Conservation (phyloP, 305 asterid species). For the Fraxinus paxiana region DNA sequence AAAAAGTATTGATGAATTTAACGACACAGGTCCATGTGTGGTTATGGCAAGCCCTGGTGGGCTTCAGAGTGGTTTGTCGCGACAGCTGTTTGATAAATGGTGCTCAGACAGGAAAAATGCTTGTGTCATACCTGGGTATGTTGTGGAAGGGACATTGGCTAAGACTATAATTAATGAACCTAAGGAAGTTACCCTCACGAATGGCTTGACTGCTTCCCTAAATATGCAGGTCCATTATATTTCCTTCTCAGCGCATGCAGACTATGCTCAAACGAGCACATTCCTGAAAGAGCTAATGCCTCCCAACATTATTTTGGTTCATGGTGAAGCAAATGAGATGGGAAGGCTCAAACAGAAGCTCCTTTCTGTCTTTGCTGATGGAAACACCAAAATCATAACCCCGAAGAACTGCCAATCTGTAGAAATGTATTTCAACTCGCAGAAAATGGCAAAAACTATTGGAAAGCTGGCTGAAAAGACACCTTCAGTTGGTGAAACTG, state of each 20-base stretch:
- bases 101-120: conserved; percentile 87
- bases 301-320: conserved; percentile 86
- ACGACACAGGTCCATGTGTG: conserved; percentile 92
- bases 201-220: conserved; percentile 78
- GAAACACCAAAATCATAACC: conserved; percentile 77
- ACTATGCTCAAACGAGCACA: conserved; percentile 82
- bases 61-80: conserved; percentile 89
- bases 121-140: conserved; percentile 86
- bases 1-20: conserved; percentile 76
- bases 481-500: conserved; percentile 69
- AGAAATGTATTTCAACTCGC: conserved; percentile 85
- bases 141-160: conserved; percentile 79
- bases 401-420: conserved; percentile 94
- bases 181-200: conserved; percentile 85
- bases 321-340: conserved; percentile 89
- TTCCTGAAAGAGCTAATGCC: conserved; percentile 91
- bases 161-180: conserved; percentile 86
- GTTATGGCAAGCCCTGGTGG: conserved; percentile 96
- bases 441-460: conserved; percentile 80
- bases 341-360: conserved; percentile 90
- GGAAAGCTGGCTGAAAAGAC: conserved; percentile 73
- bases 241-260: conserved; percentile 97
- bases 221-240: conserved; percentile 85
- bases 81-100: conserved; percentile 95
- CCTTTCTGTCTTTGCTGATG: conserved; percentile 66